A percentile compares a stretch with the other conserved stretches of the same genome.
These are phyloP conservation scores for Wickerhamiella bombiphila DNA, from an alignment of 805 yeast genomes.

Conservation along the genomic window DNA sequence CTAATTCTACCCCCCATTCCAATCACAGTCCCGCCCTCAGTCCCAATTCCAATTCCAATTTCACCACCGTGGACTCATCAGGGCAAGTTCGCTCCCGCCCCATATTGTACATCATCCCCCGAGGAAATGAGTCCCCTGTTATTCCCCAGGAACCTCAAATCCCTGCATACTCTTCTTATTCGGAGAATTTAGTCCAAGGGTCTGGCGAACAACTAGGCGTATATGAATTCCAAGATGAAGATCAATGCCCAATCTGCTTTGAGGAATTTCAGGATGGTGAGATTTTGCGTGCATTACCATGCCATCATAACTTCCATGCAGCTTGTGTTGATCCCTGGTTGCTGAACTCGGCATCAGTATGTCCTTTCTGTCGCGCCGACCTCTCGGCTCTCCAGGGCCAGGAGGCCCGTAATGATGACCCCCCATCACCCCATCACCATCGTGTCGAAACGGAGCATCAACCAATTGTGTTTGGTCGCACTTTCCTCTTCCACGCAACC, in stretches of 20 bases:
- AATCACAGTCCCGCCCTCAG: neutral
- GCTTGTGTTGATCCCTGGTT: slow-evolving; percentile 78
- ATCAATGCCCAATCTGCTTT: slow-evolving; percentile 61
- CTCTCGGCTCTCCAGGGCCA: too few species aligned
- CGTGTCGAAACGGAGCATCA: too few species aligned
- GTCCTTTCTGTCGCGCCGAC: slow-evolving; percentile 75
- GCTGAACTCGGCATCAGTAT: slow-evolving; percentile 55
- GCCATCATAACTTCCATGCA: slow-evolving; percentile 74
- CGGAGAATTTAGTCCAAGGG: too few species aligned
- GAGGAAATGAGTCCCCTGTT: too few species aligned
- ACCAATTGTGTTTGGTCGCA: neutral
- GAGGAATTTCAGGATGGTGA: slow-evolving; percentile 54
- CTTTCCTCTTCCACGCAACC: neutral
- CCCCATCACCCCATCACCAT: neutral
- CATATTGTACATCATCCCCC: too few species aligned
- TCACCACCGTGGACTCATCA: too few species aligned
- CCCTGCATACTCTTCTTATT: too few species aligned
- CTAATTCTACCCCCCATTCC: neutral
- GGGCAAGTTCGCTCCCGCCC: too few species aligned
- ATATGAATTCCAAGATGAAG: slow-evolving; percentile 5
- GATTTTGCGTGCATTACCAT: slow-evolving; percentile 47
- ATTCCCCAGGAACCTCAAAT: too few species aligned
- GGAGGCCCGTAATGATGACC: neutral
- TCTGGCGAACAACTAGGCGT: slow-evolving; percentile 9
- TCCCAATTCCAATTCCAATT: too few species aligned